Percentiles rank a stretch among this genome's conserved stretches.
Conservation (phyloP, 768 basidiomycete species). For the Tremella fuciformis region DNA sequence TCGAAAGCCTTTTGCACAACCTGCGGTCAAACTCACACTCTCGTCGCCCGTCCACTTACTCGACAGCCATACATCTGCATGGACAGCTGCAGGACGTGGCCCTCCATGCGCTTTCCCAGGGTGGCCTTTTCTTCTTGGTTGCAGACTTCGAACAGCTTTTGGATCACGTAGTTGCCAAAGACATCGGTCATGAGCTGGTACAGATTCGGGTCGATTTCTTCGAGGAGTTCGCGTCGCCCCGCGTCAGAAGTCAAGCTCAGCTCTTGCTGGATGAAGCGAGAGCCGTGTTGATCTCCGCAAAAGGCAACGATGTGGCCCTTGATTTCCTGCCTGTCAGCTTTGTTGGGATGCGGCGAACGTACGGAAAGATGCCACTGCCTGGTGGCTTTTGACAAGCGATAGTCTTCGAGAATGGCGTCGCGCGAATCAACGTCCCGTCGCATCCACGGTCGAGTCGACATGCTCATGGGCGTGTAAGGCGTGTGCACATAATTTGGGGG, state of each 20-base stretch:
- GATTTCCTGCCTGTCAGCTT: conserved; percentile 64
- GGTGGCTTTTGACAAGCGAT: conserved; percentile 67
- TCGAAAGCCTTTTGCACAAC: conserved; percentile 69
- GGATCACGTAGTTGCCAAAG: conserved; percentile 95
- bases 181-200: conserved; percentile 82
- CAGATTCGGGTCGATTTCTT: conserved; percentile 80
- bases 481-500: background rate
- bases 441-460: background rate
- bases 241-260: conserved; percentile 72
- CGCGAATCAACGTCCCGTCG: background rate
- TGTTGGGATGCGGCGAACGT: conserved; percentile 30
- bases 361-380: conserved; percentile 80
- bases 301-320: conserved; percentile 84
- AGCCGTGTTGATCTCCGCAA: conserved; percentile 91
- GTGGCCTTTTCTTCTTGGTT: conserved; percentile 68
- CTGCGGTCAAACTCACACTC: background rate
- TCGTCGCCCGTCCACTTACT: conserved; percentile 54
- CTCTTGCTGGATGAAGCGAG: conserved; percentile 91
- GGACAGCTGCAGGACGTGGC: conserved; percentile 70
- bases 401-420: conserved; percentile 70
- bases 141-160: conserved; percentile 88
- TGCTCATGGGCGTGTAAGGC: background rate
- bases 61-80: conserved; percentile 95
- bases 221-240: conserved; percentile 74
- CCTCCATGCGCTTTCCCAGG: conserved; percentile 71